These are phyloP conservation scores for Chalaropsis ovoidea DNA, from an alignment of 2,329 filamentous ascomycete species.

Conservation along the genomic window DNA sequence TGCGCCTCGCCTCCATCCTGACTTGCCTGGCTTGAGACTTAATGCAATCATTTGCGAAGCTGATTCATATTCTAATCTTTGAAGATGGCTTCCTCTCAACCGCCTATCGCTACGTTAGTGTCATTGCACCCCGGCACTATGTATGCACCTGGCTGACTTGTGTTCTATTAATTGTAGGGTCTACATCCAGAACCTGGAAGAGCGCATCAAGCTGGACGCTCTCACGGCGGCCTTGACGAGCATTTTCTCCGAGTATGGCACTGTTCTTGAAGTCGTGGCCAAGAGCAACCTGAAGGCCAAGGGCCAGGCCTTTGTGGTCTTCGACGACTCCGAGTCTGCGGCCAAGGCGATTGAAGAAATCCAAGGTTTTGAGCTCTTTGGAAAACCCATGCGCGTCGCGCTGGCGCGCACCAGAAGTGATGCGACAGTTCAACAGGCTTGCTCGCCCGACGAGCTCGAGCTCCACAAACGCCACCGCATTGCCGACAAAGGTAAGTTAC, in stretches of 20 bases:
- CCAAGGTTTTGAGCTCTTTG: conserved; percentile 86
- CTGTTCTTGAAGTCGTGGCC: conserved; percentile 71
- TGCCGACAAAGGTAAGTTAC: conserved; percentile 70
- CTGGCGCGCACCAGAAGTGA: conserved; percentile 78
- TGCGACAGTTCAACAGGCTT: conserved; percentile 66
- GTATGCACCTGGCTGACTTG: conserved; percentile 34
- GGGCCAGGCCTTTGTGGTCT: conserved; percentile 92
- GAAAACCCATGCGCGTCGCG: conserved; percentile 77
- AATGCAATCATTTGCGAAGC: neutral
- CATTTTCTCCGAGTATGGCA: conserved; percentile 83
- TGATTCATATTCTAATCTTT: conserved; percentile 11
- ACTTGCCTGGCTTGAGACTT: conserved; percentile 12
- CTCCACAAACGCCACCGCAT: conserved; percentile 71
- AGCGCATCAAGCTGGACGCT: conserved; percentile 72
- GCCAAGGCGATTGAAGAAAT: conserved; percentile 74
- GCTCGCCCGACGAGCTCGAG: conserved; percentile 73
- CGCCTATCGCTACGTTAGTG: conserved; percentile 58
- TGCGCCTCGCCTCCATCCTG: neutral
- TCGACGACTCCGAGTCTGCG: conserved; percentile 70
- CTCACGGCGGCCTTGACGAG: conserved; percentile 63
- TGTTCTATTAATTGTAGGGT: conserved; percentile 39
- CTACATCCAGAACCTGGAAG: conserved; percentile 77
- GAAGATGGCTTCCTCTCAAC: conserved; percentile 36
- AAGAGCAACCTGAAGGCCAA: conserved; percentile 87
- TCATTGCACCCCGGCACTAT: conserved; percentile 61